phyloP scores from a whole-genome alignment of 345 rosid genomes.

The Kernera saxatilis region DNA sequence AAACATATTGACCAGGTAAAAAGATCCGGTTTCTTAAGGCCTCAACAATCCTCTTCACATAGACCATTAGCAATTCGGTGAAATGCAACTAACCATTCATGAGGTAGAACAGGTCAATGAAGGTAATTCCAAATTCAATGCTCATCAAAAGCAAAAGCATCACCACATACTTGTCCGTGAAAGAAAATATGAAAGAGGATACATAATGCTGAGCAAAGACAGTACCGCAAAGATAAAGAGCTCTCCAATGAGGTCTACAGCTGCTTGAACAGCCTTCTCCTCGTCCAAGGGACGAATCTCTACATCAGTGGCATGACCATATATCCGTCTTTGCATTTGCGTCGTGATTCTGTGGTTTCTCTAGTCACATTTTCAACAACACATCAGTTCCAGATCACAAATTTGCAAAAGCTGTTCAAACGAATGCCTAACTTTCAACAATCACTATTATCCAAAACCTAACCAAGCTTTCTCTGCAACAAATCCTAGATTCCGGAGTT shows the following conservation, averaged over 20 bases:
- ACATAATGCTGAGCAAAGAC: not conserved
- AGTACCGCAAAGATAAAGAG: constrained; percentile 75
- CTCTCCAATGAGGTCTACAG: constrained; percentile 86
- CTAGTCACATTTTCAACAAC: constrained; percentile 31
- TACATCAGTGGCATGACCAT: constrained; percentile 75
- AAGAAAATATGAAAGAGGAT: not conserved
- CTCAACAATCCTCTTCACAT: not conserved
- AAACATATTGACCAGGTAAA: not conserved
- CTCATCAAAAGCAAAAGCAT: not conserved
- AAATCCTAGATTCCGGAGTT: not conserved
- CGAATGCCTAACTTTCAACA: not conserved
- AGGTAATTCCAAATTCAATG: not conserved
- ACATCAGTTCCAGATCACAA: not conserved
- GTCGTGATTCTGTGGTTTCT: constrained; percentile 74
- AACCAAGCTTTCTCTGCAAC: not conserved
- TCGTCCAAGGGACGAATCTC: constrained; percentile 90
- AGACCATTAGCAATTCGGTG: not conserved
- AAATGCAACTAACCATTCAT: not conserved
- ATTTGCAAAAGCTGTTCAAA: not conserved
- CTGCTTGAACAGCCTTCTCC: constrained; percentile 95
- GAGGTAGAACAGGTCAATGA: not conserved
- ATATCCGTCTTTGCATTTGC: constrained; percentile 65
- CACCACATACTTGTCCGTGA: not conserved
- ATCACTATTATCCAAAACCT: not conserved
- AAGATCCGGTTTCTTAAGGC: not conserved